Conservation (phyloP, 1,139 yeast genomes). For the Candida sanyaensis region DNA sequence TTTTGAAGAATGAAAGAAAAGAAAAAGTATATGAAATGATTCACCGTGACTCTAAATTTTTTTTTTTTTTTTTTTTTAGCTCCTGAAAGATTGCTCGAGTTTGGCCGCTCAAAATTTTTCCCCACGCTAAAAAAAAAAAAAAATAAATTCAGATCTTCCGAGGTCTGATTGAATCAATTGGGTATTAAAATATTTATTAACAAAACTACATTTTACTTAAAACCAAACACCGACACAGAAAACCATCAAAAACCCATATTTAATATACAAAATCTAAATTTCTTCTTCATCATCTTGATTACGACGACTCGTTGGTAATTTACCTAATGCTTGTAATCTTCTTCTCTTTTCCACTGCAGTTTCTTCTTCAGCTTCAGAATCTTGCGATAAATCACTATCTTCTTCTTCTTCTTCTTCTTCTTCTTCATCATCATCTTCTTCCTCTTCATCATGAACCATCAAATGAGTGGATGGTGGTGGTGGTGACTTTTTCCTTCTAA, state of each 20-base stretch:
- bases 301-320: slow-evolving; percentile 40
- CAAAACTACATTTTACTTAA: too few relatives aligned
- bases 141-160: background rate
- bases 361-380: slow-evolving; percentile 40
- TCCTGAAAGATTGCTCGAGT: background rate
- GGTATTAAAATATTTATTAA: too few relatives aligned
- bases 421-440: slow-evolving; percentile 9
- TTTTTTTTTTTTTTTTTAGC: background rate
- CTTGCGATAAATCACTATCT: slow-evolving; percentile 7
- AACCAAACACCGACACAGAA: background rate
- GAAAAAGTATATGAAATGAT: background rate
- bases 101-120: background rate
- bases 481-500: slow-evolving; percentile 10
- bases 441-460: slow-evolving; percentile 11
- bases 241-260: background rate
- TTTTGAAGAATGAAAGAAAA: slow-evolving; percentile 3
- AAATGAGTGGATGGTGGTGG: slow-evolving; percentile 14
- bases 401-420: slow-evolving; percentile 11
- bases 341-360: slow-evolving; percentile 73
- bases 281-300: slow-evolving; percentile 60
- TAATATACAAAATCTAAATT: background rate
- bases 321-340: slow-evolving; percentile 81
- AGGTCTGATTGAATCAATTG: background rate
- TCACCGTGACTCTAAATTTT: background rate
- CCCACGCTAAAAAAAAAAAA: background rate